phyloP scores from a whole-genome alignment of 2,329 filamentous ascomycete genomes.

The Akanthomyces uredinophilus region DNA sequence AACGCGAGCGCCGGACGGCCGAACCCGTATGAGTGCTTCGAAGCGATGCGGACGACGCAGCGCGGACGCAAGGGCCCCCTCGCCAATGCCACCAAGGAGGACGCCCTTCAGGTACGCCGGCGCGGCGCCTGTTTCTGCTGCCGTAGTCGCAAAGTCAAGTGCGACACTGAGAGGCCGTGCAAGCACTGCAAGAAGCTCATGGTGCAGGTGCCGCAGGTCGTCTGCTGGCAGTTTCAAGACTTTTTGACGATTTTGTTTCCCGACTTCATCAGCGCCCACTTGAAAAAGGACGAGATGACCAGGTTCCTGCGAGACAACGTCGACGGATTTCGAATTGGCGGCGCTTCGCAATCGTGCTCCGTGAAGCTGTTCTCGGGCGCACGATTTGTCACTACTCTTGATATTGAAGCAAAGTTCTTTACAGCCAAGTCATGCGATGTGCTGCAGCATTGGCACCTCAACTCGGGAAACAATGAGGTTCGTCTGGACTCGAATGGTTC shows the following conservation, averaged over 20 bases:
- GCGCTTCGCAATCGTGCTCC: slow-evolving; percentile 35
- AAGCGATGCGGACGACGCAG: slow-evolving; percentile 47
- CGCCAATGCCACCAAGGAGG: slow-evolving; percentile 49
- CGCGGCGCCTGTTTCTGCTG: slow-evolving; percentile 56
- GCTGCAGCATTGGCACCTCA: slow-evolving; percentile 47
- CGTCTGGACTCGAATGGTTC: slow-evolving; percentile 38
- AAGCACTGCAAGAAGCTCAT: slow-evolving; percentile 51
- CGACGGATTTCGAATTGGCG: slow-evolving; percentile 36
- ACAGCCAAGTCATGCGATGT: slow-evolving; percentile 43
- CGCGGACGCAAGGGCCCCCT: slow-evolving; percentile 53
- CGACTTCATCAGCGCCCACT: slow-evolving; percentile 45
- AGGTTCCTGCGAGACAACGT: slow-evolving; percentile 47
- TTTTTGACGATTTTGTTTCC: slow-evolving; percentile 50
- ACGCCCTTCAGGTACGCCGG: slow-evolving; percentile 49
- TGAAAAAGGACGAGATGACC: slow-evolving; percentile 45
- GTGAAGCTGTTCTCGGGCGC: slow-evolving; percentile 46
- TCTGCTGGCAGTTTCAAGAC: slow-evolving; percentile 57
- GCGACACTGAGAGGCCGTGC: slow-evolving; percentile 51
- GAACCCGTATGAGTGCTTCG: slow-evolving; percentile 52
- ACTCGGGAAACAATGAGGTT: slow-evolving; percentile 31
- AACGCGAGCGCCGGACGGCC: slow-evolving; percentile 44
- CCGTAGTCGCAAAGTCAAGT: slow-evolving; percentile 54
- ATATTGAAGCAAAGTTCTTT: slow-evolving; percentile 49
- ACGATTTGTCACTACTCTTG: slow-evolving; percentile 39
- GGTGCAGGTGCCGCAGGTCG: slow-evolving; percentile 44